Evolutionary conservation across 176 grass and related monocot genomes (phyloP).

Genomic region (Aegilops tauschii): DNA sequence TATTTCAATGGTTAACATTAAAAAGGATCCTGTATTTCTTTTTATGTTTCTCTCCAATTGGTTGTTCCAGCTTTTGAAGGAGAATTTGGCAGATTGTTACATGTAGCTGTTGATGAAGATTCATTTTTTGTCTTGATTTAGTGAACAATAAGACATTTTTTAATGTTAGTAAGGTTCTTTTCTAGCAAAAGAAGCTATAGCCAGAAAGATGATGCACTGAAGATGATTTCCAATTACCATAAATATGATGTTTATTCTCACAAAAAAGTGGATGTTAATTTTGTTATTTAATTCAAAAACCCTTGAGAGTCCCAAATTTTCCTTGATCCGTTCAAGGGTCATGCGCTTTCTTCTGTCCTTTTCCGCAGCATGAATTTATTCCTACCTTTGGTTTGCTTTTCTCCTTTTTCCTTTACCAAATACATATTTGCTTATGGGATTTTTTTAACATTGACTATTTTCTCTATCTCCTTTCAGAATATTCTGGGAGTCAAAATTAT

Average conservation of each 20-base stretch:
- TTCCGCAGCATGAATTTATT: not conserved
- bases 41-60: not conserved
- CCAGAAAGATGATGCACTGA: not conserved
- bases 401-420: not conserved
- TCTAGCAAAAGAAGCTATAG: not conserved
- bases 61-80: not conserved
- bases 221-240: not conserved
- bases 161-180: not conserved
- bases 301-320: not conserved
- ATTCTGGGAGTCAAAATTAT: constrained; percentile 88
- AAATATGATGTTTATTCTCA: not conserved
- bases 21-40: not conserved
- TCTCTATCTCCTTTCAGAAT: constrained; percentile 53
- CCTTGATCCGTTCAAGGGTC: not conserved
- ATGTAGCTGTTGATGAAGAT: constrained; percentile 6
- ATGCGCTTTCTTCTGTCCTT: not conserved
- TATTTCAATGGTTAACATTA: constrained; percentile 1
- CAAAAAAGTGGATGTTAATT: not conserved
- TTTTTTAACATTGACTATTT: constrained; percentile 11
- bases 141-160: not conserved
- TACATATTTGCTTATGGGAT: not conserved
- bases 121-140: not conserved
- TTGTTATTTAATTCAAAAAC: constrained; percentile 2
- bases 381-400: constrained; percentile 7
- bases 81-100: not conserved